phyloP scores from a whole-genome alignment of 2,329 filamentous ascomycete species.

The Nakataea oryzae region DNA sequence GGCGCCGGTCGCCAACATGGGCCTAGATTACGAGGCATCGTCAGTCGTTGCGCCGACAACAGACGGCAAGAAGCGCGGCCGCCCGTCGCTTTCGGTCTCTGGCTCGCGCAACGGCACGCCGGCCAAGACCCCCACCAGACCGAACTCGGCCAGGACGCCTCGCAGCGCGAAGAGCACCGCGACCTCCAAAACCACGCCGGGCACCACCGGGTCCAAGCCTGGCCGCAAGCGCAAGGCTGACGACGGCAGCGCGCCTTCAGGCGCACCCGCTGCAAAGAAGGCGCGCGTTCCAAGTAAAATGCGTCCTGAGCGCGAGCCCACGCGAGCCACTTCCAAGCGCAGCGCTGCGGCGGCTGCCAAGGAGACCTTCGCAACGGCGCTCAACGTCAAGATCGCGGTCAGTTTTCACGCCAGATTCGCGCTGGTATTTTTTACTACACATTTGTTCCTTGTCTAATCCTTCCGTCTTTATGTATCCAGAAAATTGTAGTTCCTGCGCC shows the following conservation, averaged over 20 bases:
- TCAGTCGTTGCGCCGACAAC: not conserved
- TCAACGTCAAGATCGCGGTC: not conserved
- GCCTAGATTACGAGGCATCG: not conserved
- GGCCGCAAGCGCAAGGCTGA: constrained; percentile 15
- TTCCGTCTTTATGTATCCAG: not conserved
- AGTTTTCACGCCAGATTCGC: constrained; percentile 1
- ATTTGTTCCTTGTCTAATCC: too few relatives aligned
- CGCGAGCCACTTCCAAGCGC: not conserved
- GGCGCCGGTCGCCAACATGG: not conserved
- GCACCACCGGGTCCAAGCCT: not conserved
- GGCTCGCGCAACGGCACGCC: constrained; percentile 3
- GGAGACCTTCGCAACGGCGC: not conserved
- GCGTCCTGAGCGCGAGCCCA: not conserved
- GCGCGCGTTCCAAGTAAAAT: constrained; percentile 6
- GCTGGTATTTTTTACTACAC: too few relatives aligned
- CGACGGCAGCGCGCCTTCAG: constrained; percentile 3
- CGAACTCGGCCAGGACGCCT: not conserved
- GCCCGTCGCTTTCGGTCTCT: not conserved
- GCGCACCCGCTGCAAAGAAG: constrained; percentile 7
- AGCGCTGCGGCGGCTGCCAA: constrained; percentile 3
- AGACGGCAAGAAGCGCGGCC: constrained; percentile 3
- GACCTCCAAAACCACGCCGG: not conserved
- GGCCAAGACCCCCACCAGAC: not conserved
- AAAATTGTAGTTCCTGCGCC: not conserved
- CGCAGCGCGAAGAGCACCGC: not conserved